Percentiles rank a stretch among this genome's conserved stretches.
These are phyloP conservation scores for Pichiaceae sp. DNA, from an alignment of 1,139 yeast species.

Conservation along the genomic window DNA sequence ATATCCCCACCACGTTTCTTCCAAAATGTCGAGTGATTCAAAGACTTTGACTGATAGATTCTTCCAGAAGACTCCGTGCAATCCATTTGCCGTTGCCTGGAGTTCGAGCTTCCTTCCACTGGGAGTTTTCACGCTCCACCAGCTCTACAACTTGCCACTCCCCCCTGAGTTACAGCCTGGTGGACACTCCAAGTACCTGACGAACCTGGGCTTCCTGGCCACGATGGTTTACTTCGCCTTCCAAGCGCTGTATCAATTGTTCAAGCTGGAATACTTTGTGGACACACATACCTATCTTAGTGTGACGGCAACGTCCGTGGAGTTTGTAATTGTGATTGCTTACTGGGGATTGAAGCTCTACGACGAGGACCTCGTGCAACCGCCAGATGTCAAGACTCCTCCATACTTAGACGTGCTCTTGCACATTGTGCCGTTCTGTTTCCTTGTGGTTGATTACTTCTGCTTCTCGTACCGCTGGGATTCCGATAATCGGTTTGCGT, in stretches of 20 bases:
- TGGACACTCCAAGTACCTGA: slow-evolving; percentile 63
- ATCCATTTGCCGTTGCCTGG: slow-evolving; percentile 12
- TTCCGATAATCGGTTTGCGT: slow-evolving; percentile 31
- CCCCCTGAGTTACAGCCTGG: slow-evolving; percentile 44
- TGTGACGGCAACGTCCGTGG: slow-evolving; percentile 48
- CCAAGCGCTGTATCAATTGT: slow-evolving; percentile 34
- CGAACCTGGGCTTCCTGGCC: slow-evolving; percentile 46
- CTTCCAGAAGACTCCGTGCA: slow-evolving; percentile 9
- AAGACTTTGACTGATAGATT: slow-evolving; percentile 1
- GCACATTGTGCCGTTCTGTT: slow-evolving; percentile 50
- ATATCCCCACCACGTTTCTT: too few species aligned
- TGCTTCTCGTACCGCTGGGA: slow-evolving; percentile 44
- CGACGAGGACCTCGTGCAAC: slow-evolving; percentile 35
- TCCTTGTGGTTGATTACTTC: slow-evolving; percentile 45
- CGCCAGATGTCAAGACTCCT: slow-evolving; percentile 31
- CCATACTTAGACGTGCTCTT: slow-evolving; percentile 44
- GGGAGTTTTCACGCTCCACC: slow-evolving; percentile 9
- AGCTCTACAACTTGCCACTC: slow-evolving; percentile 22
- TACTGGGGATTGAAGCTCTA: slow-evolving; percentile 62
- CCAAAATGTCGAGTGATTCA: too few species aligned
- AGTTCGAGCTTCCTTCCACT: slow-evolving; percentile 10
- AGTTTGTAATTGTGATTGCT: slow-evolving; percentile 48
- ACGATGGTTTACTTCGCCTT: slow-evolving; percentile 37
- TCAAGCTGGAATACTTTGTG: slow-evolving; percentile 20
- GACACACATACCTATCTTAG: slow-evolving; percentile 32